Base-by-base conservation (phyloP, 345 rosid genomes). In the Eucalyptus erythrocorys region DNA sequence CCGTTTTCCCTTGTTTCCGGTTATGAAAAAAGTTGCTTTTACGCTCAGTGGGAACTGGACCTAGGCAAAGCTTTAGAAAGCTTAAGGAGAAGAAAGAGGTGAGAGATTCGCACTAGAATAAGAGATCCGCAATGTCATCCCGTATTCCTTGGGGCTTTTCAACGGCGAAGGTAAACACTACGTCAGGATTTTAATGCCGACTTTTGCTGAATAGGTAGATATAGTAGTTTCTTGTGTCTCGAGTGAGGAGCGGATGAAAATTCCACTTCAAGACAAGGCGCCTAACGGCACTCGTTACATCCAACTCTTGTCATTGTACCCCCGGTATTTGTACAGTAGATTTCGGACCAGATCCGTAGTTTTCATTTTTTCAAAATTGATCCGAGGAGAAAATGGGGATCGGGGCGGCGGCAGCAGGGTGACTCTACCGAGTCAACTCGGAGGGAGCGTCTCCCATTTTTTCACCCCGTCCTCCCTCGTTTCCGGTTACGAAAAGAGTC, bases 141-240 rank as follows among this genome's bases (percentile, higher is more conserved):
- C 2, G 10, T 51, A 50, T 50, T 50, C 8, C 53, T 3, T 50
- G 4, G 22, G 22, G 10, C 26, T 5, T 51, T 51, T 21, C 2
- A 17, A 1, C 4, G 0, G 9, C 8, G 26, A 51, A 51, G 0
- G 5, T 51, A 51, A 21, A 7, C 4, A 51, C 2, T 26, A 51
- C 0, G 0, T 19, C 2, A 7, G 2, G 2, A 2, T 21, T 51
- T 51, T 2, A 24, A 51, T 51, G 2, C 1, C 1, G 4, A 51
- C 57, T 1, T 19, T 19, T 2, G 4, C 10, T 10, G 1, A 51
- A 21, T 51, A 21, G 10, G 4, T 21, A 51, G 2, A 43, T 43
- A 10, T 10, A 10, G 4, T 3, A 45, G 48, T 1, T 45, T 45
- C 10, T 7, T 9, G 2, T 1, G 9, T 1, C 45, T 43, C 9